Evolutionary conservation across 352 stramenopile species (phyloP).

Genomic region (Globisporangium canariense): DNA sequence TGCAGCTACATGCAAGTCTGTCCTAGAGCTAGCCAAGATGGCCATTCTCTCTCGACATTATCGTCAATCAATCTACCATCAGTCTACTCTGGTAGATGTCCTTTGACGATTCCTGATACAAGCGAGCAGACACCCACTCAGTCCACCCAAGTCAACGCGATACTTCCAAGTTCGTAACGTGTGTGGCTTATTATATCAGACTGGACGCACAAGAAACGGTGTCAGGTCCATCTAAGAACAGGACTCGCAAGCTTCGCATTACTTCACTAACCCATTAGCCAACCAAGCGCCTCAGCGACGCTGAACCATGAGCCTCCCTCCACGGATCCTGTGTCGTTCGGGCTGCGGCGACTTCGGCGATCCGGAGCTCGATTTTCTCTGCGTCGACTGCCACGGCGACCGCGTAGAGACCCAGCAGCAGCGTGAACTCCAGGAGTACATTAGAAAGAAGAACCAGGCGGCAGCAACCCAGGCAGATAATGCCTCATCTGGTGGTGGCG

Average conservation of each 20-base stretch:
- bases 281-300: not conserved
- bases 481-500: not conserved
- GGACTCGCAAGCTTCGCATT: too few relatives aligned
- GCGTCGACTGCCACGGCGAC: conserved; percentile 63
- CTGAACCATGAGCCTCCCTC: conserved; percentile 42
- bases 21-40: too few relatives aligned
- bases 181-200: not conserved
- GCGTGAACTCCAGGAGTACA: conserved; percentile 35
- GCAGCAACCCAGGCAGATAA: not conserved
- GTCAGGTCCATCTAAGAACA: not conserved
- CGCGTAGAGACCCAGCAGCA: conserved; percentile 41
- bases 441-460: conserved; percentile 13
- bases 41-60: too few relatives aligned
- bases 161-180: too few relatives aligned
- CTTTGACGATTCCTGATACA: too few relatives aligned
- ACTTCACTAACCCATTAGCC: not conserved
- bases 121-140: too few relatives aligned
- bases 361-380: conserved; percentile 55
- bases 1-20: too few relatives aligned
- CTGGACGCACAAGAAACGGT: not conserved
- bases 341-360: conserved; percentile 61
- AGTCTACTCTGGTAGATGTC: too few relatives aligned
- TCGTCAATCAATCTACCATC: too few relatives aligned
- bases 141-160: too few relatives aligned
- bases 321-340: conserved; percentile 43